Percentiles rank a stretch among this genome's conserved stretches.
Conservation (phyloP, 495 filamentous ascomycete genomes). For the Sordaria brevicollis region DNA sequence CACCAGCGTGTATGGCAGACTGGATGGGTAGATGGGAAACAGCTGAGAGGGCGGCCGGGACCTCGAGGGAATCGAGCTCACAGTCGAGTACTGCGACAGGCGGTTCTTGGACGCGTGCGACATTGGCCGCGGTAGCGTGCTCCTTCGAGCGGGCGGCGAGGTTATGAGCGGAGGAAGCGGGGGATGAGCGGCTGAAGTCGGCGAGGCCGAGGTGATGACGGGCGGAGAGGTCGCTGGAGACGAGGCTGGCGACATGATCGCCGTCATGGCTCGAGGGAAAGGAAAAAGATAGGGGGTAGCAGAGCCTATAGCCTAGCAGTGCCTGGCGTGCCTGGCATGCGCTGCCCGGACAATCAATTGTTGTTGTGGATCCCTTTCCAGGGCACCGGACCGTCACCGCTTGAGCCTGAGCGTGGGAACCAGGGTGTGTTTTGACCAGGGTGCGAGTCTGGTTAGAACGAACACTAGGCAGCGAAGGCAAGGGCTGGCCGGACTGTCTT, state of each 20-base stretch:
- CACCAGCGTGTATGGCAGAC: conserved; percentile 77
- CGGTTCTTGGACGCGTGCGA: conserved; percentile 64
- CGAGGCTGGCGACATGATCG: conserved; percentile 47
- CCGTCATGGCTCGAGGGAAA: conserved; percentile 32
- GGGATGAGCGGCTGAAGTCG: conserved; percentile 44
- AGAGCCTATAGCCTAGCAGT: background rate
- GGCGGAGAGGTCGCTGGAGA: conserved; percentile 45
- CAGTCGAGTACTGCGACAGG: conserved; percentile 49
- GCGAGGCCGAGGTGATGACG: conserved; percentile 37
- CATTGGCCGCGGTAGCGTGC: conserved; percentile 52
- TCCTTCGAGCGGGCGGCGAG: conserved; percentile 42
- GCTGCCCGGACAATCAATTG: background rate
- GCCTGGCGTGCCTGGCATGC: background rate
- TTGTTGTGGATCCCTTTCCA: background rate
- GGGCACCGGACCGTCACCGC: background rate
- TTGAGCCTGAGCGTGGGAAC: background rate
- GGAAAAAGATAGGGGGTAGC: background rate
- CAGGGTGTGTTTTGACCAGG: background rate
- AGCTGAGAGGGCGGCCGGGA: conserved; percentile 70
- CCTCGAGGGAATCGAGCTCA: conserved; percentile 60
- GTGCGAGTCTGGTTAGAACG: background rate
- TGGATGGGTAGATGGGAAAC: conserved; percentile 78
- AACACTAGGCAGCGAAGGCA: background rate
- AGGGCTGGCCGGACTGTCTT: background rate
- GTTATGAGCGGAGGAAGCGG: conserved; percentile 57